Evolutionary conservation across 2,329 filamentous ascomycete species (phyloP).

Genomic region (Colletotrichum horii): DNA sequence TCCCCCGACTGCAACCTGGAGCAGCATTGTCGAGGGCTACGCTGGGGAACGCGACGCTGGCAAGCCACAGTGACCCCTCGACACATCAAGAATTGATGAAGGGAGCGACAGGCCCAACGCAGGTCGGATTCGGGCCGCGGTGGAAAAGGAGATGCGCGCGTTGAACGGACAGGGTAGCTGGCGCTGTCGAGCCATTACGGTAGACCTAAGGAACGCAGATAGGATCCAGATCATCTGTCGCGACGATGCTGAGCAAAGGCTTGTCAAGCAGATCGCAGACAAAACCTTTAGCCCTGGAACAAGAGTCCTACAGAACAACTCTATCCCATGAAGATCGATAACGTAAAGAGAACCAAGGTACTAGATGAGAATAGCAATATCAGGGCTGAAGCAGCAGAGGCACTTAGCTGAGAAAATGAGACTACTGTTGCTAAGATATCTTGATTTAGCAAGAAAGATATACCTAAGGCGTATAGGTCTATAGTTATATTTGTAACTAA

Average conservation of each 20-base stretch:
- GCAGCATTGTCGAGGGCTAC: background rate
- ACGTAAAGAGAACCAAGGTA: background rate
- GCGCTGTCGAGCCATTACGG: background rate
- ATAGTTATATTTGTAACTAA: too few relatives aligned
- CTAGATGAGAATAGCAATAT: background rate
- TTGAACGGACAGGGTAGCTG: background rate
- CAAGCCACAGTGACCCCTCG: background rate
- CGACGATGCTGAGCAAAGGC: background rate
- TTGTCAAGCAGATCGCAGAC: background rate
- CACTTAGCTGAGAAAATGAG: too few relatives aligned
- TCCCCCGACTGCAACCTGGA: background rate
- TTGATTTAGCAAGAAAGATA: too few relatives aligned
- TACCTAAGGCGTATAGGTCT: too few relatives aligned
- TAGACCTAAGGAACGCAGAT: background rate
- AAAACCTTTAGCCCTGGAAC: background rate
- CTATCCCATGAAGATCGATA: background rate
- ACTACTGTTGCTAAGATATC: too few relatives aligned
- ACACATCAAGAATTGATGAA: background rate
- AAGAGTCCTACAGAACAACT: background rate
- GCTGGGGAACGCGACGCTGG: background rate
- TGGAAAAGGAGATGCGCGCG: background rate
- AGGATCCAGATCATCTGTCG: background rate
- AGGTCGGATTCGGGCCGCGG: background rate
- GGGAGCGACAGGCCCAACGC: background rate
- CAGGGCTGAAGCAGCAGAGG: too few relatives aligned